These are phyloP conservation scores for Yamadazyma diospyri DNA, from an alignment of 1,139 yeast species.

Conservation along the genomic window DNA sequence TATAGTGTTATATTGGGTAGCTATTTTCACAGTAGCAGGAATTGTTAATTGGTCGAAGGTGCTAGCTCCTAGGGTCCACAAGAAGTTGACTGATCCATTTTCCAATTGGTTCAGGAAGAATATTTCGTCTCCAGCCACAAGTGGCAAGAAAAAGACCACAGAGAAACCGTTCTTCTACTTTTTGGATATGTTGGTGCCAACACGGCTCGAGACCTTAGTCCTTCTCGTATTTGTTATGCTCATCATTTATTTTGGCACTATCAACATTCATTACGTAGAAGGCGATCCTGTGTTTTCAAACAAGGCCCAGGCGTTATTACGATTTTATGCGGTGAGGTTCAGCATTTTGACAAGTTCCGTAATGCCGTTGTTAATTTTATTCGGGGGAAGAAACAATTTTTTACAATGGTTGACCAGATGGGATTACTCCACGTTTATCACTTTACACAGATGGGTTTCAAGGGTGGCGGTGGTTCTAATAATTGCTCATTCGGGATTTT, in stretches of 20 bases:
- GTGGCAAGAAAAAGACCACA: constrained; percentile 22
- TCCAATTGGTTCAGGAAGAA: constrained; percentile 24
- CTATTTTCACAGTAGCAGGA: constrained; percentile 23
- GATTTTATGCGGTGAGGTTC: constrained; percentile 52
- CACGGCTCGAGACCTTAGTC: constrained; percentile 57
- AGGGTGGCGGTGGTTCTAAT: constrained; percentile 41
- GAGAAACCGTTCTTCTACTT: constrained; percentile 24
- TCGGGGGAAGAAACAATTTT: constrained; percentile 64
- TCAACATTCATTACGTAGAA: constrained; percentile 20
- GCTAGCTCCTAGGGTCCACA: constrained; percentile 20
- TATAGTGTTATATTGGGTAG: constrained; percentile 30
- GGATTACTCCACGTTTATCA: constrained; percentile 56
- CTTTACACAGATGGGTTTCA: constrained; percentile 60
- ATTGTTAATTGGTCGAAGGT: constrained; percentile 33
- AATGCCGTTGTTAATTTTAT: constrained; percentile 49
- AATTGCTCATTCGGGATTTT: constrained; percentile 37
- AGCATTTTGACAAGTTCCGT: constrained; percentile 55
- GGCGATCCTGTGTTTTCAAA: constrained; percentile 28
- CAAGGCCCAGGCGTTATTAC: constrained; percentile 15
- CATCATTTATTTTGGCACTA: constrained; percentile 33
- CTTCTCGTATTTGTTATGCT: constrained; percentile 46
- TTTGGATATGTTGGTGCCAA: constrained; percentile 50
- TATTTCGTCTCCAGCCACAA: constrained; percentile 29
- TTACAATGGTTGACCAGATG: constrained; percentile 56
- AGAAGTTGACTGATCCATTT: constrained; percentile 20